Percentiles rank a stretch among this genome's conserved stretches.
Evolutionary conservation across 2,329 filamentous ascomycete genomes (phyloP).

Genomic region (Aschersonia sp.): DNA sequence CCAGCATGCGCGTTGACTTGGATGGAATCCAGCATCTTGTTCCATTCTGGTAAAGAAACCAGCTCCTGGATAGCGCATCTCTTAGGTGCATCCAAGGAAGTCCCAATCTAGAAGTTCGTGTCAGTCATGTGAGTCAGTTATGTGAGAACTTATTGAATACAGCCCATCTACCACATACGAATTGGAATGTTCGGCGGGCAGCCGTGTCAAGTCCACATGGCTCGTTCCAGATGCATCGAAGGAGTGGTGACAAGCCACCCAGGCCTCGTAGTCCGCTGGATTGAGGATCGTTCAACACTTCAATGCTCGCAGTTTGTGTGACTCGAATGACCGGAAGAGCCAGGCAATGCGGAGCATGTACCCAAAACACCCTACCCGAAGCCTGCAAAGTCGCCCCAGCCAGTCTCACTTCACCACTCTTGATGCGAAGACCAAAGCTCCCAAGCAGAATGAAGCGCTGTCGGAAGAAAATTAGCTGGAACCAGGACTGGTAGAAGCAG

Average conservation of each 20-base stretch:
- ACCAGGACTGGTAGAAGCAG: slow-evolving; percentile 6
- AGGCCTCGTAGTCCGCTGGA: slow-evolving; percentile 36
- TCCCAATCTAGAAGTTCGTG: slow-evolving; percentile 29
- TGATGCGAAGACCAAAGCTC: slow-evolving; percentile 49
- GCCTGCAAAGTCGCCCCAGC: slow-evolving; percentile 47
- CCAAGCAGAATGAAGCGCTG: slow-evolving; percentile 51
- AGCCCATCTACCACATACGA: slow-evolving; percentile 22
- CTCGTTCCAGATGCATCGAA: slow-evolving; percentile 51
- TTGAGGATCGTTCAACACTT: slow-evolving; percentile 39
- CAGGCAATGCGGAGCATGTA: slow-evolving; percentile 55
- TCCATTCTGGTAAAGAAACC: slow-evolving; percentile 44
- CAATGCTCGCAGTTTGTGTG: slow-evolving; percentile 31
- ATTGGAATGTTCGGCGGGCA: slow-evolving; percentile 26
- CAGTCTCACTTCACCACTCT: slow-evolving; percentile 47
- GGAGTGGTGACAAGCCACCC: slow-evolving; percentile 48
- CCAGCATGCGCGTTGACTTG: slow-evolving; percentile 15
- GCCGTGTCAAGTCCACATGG: background rate
- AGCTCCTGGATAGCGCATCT: slow-evolving; percentile 37
- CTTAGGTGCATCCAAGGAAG: slow-evolving; percentile 36
- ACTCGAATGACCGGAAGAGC: slow-evolving; percentile 53
- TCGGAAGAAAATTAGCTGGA: slow-evolving; percentile 7
- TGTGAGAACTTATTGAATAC: background rate
- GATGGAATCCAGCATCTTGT: slow-evolving; percentile 38
- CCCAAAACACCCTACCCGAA: slow-evolving; percentile 32
- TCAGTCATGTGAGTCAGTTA: background rate